Percentiles rank a stretch among this genome's conserved stretches.
These are phyloP conservation scores for Emydomyces testavorans DNA, from an alignment of 2,329 filamentous ascomycete species.

Conservation along the genomic window DNA sequence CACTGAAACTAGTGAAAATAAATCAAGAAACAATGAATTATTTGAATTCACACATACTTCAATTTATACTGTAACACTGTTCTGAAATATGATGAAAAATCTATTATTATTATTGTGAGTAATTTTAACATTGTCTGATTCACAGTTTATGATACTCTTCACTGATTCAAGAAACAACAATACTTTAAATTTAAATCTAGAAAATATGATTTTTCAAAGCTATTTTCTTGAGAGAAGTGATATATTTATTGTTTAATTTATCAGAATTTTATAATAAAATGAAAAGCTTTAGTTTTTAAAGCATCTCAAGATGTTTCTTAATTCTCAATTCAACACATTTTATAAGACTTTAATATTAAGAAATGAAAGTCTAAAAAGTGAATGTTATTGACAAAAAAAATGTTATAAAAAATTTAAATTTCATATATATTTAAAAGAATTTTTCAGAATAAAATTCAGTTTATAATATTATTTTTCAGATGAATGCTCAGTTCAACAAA, in stretches of 20 bases:
- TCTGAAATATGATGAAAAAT: not conserved
- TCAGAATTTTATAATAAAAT: not conserved
- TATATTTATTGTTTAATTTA: not conserved
- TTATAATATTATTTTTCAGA: conserved; percentile 11
- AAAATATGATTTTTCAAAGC: not conserved
- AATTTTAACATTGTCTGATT: not conserved
- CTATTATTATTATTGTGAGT: not conserved
- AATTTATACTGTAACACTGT: not conserved
- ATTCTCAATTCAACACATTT: not conserved
- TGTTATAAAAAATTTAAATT: not conserved
- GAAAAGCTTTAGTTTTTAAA: not conserved
- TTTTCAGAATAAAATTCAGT: not conserved
- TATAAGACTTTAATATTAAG: not conserved
- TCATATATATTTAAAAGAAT: not conserved
- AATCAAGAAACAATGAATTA: not conserved
- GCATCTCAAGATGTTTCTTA: not conserved
- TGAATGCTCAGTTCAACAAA: conserved; percentile 13
- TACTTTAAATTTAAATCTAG: not conserved
- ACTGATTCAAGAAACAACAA: not conserved
- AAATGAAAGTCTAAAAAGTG: not conserved
- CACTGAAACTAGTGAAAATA: not conserved
- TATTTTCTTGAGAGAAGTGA: too few species aligned
- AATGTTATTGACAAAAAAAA: not conserved
- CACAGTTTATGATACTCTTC: not conserved
- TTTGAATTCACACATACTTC: not conserved